Evolutionary conservation across 2,329 filamentous ascomycete species (phyloP).

Genomic region (Alternaria gansuensis): DNA sequence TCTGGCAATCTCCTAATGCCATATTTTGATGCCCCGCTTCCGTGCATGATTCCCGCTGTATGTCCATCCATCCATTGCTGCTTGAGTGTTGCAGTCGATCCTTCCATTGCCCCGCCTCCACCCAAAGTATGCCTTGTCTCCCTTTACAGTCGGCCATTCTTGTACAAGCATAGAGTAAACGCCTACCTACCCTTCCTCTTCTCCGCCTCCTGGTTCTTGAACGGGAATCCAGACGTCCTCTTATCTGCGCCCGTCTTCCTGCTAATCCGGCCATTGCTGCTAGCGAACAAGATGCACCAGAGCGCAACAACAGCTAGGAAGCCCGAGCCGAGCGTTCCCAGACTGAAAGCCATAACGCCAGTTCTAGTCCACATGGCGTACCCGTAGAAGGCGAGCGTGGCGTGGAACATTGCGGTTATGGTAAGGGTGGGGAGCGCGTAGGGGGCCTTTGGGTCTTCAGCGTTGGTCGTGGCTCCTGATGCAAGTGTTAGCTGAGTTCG

Average conservation of each 20-base stretch:
- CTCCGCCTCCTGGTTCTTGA: conserved; percentile 66
- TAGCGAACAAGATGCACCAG: conserved; percentile 70
- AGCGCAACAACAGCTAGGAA: conserved; percentile 68
- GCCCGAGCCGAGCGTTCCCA: conserved; percentile 68
- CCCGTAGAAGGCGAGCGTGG: conserved; percentile 62
- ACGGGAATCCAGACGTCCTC: conserved; percentile 71
- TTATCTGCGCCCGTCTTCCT: conserved; percentile 73
- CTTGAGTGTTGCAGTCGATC: not conserved
- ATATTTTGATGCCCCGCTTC: not conserved
- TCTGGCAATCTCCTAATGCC: conserved; percentile 1
- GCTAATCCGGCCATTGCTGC: conserved; percentile 65
- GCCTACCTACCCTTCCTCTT: conserved; percentile 57
- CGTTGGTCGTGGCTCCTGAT: conserved; percentile 49
- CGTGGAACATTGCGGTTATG: conserved; percentile 73
- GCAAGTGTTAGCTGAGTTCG: not conserved
- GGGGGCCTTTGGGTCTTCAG: conserved; percentile 51
- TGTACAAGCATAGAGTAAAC: not conserved
- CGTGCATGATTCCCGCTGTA: not conserved
- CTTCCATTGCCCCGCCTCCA: not conserved
- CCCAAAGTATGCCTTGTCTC: not conserved
- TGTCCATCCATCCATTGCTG: not conserved
- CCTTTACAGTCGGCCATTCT: not conserved
- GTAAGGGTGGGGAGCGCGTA: conserved; percentile 71
- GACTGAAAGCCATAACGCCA: conserved; percentile 65
- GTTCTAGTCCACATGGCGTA: conserved; percentile 71